Conservation (phyloP, 306 rosid species). For the Vachellia collinsii region DNA sequence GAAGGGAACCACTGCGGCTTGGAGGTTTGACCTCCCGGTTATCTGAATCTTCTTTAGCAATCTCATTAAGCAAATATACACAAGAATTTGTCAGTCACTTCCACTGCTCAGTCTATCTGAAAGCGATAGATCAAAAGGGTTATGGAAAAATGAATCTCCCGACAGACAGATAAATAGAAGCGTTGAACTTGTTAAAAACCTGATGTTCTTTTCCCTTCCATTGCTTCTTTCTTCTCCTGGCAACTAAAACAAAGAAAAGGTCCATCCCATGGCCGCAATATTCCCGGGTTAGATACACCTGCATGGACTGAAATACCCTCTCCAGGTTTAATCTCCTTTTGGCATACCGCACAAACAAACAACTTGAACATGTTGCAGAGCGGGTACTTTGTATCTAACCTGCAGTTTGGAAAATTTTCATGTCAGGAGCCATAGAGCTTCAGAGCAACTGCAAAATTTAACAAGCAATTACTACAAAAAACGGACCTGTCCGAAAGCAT, state of each 20-base stretch:
- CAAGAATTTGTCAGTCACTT: conserved; percentile 73
- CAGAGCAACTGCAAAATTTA: conserved; percentile 10
- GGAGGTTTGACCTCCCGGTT: conserved; percentile 48
- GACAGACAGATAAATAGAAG: conserved; percentile 28
- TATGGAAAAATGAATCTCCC: conserved; percentile 20
- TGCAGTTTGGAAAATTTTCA: conserved; percentile 49
- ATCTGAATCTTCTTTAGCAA: conserved; percentile 53
- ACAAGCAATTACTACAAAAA: conserved; percentile 22
- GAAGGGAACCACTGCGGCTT: conserved; percentile 54
- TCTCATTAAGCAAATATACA: conserved; percentile 60
- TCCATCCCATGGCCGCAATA: conserved; percentile 97
- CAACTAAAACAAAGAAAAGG: conserved; percentile 97
- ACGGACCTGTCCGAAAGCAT: conserved; percentile 91
- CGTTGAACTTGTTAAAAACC: conserved; percentile 48
- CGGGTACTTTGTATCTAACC: conserved; percentile 92
- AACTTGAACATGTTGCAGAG: conserved; percentile 98
- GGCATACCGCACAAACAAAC: conserved; percentile 96
- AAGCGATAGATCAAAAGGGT: conserved; percentile 37
- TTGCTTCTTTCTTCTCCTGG: conserved; percentile 98
- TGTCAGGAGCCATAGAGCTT: conserved; percentile 35
- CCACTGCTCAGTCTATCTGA: conserved; percentile 89
- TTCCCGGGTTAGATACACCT: conserved; percentile 60
- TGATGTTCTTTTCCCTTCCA: conserved; percentile 88
- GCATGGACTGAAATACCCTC: conserved; percentile 90
- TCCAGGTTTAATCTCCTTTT: conserved; percentile 89